Evolutionary conservation across 2,329 filamentous ascomycete species (phyloP).

Genomic region (Colletotrichum abscissum): DNA sequence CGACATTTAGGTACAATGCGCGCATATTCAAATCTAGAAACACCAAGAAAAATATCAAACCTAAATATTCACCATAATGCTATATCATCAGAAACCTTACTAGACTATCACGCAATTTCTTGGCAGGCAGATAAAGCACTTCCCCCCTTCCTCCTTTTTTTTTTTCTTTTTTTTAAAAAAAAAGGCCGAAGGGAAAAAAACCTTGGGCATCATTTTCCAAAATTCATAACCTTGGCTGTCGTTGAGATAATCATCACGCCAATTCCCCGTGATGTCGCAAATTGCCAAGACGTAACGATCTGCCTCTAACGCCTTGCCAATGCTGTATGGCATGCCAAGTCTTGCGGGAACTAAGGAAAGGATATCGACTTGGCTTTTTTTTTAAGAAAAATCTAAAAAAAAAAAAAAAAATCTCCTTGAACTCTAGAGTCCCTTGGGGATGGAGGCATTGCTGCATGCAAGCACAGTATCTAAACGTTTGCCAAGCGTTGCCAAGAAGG

Average conservation of each 20-base stretch:
- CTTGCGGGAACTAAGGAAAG: constrained; percentile 24
- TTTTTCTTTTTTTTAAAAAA: no score
- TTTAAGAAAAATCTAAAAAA: not conserved
- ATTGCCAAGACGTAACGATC: constrained; percentile 4
- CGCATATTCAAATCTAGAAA: not conserved
- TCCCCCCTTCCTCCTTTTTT: no score
- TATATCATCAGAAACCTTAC: not conserved
- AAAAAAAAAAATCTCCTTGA: not conserved
- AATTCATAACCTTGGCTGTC: not conserved
- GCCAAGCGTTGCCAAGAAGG: constrained; percentile 29
- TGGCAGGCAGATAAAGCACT: no score
- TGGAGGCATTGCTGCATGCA: not conserved
- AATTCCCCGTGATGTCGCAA: not conserved
- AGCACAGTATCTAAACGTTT: not conserved
- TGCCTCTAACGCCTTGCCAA: not conserved
- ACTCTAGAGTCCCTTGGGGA: not conserved
- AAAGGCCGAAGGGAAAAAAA: no score
- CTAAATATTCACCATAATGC: not conserved
- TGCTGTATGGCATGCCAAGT: constrained; percentile 19
- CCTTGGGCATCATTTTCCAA: not conserved
- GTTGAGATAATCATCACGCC: not conserved
- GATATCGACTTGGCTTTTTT: not conserved
- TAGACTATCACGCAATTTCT: not conserved
- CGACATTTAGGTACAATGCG: not conserved
- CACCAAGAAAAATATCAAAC: not conserved